Evolutionary conservation across 805 yeast species (phyloP).

Genomic region (Yamadazyma sp.): DNA sequence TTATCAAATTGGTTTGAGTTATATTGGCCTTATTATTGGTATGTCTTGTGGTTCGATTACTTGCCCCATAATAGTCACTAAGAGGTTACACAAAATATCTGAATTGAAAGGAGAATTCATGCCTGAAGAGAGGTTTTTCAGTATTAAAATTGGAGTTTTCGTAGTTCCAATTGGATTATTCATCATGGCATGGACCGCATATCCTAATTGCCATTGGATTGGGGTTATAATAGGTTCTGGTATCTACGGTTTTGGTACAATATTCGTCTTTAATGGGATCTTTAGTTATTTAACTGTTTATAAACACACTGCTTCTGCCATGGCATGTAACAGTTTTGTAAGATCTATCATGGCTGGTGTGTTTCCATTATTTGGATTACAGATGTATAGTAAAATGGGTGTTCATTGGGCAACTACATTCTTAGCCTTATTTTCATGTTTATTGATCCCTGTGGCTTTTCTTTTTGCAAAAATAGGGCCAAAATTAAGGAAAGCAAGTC

Average conservation of each 20-base stretch:
- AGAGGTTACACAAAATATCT: constrained; percentile 30
- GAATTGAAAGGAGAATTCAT: constrained; percentile 43
- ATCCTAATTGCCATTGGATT: constrained; percentile 66
- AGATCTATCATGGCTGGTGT: constrained; percentile 54
- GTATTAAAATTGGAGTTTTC: constrained; percentile 66
- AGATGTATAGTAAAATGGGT: constrained; percentile 46
- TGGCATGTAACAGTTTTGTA: constrained; percentile 56
- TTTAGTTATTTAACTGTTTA: constrained; percentile 56
- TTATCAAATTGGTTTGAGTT: constrained; percentile 26
- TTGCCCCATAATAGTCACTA: constrained; percentile 24
- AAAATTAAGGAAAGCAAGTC: constrained; percentile 20
- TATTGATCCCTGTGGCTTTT: constrained; percentile 54
- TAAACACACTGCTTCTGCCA: constrained; percentile 57
- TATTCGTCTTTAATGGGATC: constrained; percentile 53
- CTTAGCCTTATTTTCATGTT: constrained; percentile 48
- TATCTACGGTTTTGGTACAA: constrained; percentile 37
- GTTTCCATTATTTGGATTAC: constrained; percentile 54
- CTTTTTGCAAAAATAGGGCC: constrained; percentile 50
- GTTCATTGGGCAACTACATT: constrained; percentile 55
- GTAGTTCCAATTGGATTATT: constrained; percentile 73
- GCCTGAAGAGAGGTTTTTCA: constrained; percentile 76
- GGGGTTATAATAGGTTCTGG: constrained; percentile 46
- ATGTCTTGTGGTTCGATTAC: constrained; percentile 27
- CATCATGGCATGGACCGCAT: constrained; percentile 82
- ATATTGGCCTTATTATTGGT: constrained; percentile 37